Conservation (phyloP, 768 basidiomycete genomes). For the Hirschioporus abietinus region DNA sequence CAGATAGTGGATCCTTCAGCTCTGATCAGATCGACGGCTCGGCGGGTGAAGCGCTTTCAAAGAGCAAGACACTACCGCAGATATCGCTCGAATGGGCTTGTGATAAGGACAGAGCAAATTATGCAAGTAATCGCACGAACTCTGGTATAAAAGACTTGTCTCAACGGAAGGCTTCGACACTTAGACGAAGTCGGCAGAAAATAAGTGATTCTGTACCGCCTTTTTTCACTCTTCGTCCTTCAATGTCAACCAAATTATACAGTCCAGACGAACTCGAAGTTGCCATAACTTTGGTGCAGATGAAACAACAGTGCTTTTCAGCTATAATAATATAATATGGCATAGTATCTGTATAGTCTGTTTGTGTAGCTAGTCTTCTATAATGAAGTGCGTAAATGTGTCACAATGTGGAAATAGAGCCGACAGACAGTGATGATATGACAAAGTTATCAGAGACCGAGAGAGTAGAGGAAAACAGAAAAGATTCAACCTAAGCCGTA, state of each 20-base stretch:
- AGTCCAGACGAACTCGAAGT: background rate
- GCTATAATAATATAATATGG: slow-evolving; percentile 21
- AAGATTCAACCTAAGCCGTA: slow-evolving; percentile 21
- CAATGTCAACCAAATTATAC: background rate
- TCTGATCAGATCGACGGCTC: background rate
- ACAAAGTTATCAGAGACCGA: slow-evolving; percentile 13
- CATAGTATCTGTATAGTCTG: slow-evolving; percentile 16
- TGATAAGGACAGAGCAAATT: slow-evolving; percentile 35
- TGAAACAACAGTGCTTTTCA: slow-evolving; percentile 5
- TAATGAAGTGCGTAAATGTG: slow-evolving; percentile 12
- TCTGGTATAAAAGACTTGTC: slow-evolving; percentile 8
- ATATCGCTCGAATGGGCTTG: slow-evolving; percentile 71
- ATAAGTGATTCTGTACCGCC: slow-evolving; percentile 7
- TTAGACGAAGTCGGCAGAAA: slow-evolving; percentile 18
- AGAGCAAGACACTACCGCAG: background rate
- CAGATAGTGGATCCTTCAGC: background rate
- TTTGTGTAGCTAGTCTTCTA: background rate
- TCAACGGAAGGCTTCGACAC: slow-evolving; percentile 14
- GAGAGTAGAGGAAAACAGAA: slow-evolving; percentile 13
- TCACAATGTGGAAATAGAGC: slow-evolving; percentile 1
- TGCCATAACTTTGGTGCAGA: slow-evolving; percentile 11
- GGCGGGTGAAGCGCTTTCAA: background rate
- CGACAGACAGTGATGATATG: slow-evolving; percentile 21
- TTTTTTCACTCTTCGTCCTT: background rate
- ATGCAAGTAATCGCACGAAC: background rate